Evolutionary conservation across 805 yeast species (phyloP).

Genomic region (Pichia ethanolica): DNA sequence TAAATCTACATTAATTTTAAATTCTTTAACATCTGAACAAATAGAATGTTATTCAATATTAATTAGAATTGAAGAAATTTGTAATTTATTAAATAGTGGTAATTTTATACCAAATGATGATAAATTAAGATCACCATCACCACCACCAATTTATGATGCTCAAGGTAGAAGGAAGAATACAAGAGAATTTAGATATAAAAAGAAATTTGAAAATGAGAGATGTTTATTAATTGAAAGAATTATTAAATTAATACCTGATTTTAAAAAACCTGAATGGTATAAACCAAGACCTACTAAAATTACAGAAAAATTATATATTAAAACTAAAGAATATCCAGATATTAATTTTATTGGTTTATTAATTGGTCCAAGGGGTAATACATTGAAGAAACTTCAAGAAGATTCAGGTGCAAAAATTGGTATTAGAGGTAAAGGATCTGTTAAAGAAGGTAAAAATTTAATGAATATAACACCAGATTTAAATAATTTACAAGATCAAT

Average conservation of each 20-base stretch:
- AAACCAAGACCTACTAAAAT: slow-evolving; percentile 49
- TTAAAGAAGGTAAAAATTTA: slow-evolving; percentile 76
- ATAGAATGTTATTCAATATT: slow-evolving; percentile 62
- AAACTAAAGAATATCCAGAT: slow-evolving; percentile 80
- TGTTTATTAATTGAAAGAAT: slow-evolving; percentile 73
- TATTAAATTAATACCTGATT: slow-evolving; percentile 63
- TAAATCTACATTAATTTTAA: slow-evolving; percentile 12
- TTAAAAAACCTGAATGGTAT: slow-evolving; percentile 74
- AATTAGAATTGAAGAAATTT: slow-evolving; percentile 74
- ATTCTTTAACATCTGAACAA: slow-evolving; percentile 64
- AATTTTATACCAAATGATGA: slow-evolving; percentile 42
- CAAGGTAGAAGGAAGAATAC: slow-evolving; percentile 83
- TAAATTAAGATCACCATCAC: slow-evolving; percentile 64
- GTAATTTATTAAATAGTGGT: slow-evolving; percentile 37
- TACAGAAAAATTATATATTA: slow-evolving; percentile 76
- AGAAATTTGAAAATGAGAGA: slow-evolving; percentile 68
- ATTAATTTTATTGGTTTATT: slow-evolving; percentile 88
- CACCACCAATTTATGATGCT: slow-evolving; percentile 85
- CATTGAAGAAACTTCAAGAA: slow-evolving; percentile 70
- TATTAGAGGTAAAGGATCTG: slow-evolving; percentile 92
- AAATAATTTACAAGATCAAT: slow-evolving; percentile 64
- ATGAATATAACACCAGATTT: slow-evolving; percentile 40
- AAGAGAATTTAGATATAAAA: slow-evolving; percentile 57
- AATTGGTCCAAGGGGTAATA: slow-evolving; percentile 93
- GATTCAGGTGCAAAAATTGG: slow-evolving; percentile 86